Evolutionary conservation across 169 alveolate species (phyloP).

Genomic region (Ichthyophthirius multifiliis): DNA sequence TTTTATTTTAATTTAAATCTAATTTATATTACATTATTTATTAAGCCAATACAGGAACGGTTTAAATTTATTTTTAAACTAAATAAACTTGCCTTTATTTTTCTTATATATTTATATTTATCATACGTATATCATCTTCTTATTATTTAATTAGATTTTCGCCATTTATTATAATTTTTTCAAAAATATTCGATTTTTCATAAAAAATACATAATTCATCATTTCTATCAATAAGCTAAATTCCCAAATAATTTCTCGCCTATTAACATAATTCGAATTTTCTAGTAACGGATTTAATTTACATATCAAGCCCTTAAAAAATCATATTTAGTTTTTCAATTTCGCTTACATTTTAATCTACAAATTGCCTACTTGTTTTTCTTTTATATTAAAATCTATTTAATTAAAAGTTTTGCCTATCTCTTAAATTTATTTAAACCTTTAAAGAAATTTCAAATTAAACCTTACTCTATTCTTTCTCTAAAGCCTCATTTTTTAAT

Average conservation of each 20-base stretch:
- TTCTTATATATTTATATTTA: slow-evolving; percentile 75
- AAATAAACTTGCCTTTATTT: slow-evolving; percentile 74
- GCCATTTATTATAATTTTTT: slow-evolving; percentile 75
- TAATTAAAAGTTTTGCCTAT: slow-evolving; percentile 71
- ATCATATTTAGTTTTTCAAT: slow-evolving; percentile 87
- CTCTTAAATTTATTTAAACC: slow-evolving; percentile 67
- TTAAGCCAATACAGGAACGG: slow-evolving; percentile 74
- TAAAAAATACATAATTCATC: slow-evolving; percentile 90
- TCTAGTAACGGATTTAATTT: slow-evolving; percentile 76
- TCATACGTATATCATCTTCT: slow-evolving; percentile 80
- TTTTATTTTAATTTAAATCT: slow-evolving; percentile 59
- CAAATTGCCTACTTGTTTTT: slow-evolving; percentile 47
- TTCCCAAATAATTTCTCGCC: slow-evolving; percentile 88
- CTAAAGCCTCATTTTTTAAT: slow-evolving; percentile 81
- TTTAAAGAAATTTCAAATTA: slow-evolving; percentile 70
- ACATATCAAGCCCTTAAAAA: slow-evolving; percentile 82
- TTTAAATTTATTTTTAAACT: slow-evolving; percentile 73
- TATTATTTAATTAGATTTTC: slow-evolving; percentile 76
- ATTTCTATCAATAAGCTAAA: slow-evolving; percentile 88
- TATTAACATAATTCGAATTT: slow-evolving; percentile 86
- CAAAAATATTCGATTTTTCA: slow-evolving; percentile 88
- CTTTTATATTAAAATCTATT: slow-evolving; percentile 66
- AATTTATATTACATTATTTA: slow-evolving; percentile 57
- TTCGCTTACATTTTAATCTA: slow-evolving; percentile 86
- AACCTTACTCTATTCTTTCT: slow-evolving; percentile 75